Conservation (phyloP, 2,329 filamentous ascomycete species). For the Monosporascus cannonballus region DNA sequence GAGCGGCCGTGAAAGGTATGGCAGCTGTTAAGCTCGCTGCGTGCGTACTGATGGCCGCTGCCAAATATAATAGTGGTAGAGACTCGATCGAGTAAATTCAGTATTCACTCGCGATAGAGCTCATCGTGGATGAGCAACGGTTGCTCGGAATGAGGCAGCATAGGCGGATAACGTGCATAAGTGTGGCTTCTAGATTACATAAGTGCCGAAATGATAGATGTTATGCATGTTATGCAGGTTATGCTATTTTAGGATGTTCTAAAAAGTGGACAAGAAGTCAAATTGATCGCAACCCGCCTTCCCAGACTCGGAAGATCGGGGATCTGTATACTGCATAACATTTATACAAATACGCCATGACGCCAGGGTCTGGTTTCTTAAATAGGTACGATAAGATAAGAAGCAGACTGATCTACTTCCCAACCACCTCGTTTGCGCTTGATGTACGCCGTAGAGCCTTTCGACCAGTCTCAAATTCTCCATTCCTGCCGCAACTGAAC, state of each 20-base stretch:
- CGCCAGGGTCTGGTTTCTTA: neutral
- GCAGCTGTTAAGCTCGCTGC: neutral
- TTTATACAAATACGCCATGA: no score
- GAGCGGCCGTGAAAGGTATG: neutral
- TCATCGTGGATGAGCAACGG: neutral
- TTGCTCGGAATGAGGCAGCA: neutral
- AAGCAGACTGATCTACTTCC: neutral
- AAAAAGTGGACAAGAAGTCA: no score
- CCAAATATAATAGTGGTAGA: neutral
- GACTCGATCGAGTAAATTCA: no score
- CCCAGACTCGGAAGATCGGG: no score
- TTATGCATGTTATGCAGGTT: no score
- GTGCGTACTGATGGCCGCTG: neutral
- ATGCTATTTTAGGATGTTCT: no score
- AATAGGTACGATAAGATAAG: constrained; percentile 12
- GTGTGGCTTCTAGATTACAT: neutral
- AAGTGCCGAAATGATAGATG: no score
- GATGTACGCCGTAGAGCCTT: neutral
- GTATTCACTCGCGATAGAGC: neutral
- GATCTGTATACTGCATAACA: no score
- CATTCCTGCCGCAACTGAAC: neutral
- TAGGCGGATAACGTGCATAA: neutral
- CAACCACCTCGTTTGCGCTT: neutral
- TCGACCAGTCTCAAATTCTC: neutral
- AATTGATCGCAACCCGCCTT: no score